Evolutionary conservation across 1,284 basidiomycete genomes (phyloP).

Genomic region (Agaricales sp.): DNA sequence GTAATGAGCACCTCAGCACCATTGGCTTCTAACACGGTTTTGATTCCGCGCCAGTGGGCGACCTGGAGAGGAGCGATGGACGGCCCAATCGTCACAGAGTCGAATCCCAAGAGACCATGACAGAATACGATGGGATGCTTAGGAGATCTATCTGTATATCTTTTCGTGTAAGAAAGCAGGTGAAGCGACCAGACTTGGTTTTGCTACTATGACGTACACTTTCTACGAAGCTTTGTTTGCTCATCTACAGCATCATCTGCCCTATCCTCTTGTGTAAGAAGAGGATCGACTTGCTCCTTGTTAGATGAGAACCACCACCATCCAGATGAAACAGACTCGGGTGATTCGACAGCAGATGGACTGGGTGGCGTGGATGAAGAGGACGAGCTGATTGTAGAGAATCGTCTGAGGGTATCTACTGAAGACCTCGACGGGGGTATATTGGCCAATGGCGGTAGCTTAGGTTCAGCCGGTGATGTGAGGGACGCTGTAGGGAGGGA

Average conservation of each 20-base stretch:
- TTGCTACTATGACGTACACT: slow-evolving; percentile 42
- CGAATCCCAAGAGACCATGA: slow-evolving; percentile 86
- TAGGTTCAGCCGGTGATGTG: slow-evolving; percentile 10
- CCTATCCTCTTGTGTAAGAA: slow-evolving; percentile 50
- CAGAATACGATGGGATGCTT: slow-evolving; percentile 86
- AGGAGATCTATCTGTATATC: slow-evolving; percentile 53
- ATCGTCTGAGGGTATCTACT: not conserved
- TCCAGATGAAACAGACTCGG: slow-evolving; percentile 8
- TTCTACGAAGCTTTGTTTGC: slow-evolving; percentile 45
- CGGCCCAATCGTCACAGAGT: slow-evolving; percentile 64
- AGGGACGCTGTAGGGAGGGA: slow-evolving; percentile 58
- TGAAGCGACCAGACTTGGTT: not conserved
- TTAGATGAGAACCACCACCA: slow-evolving; percentile 47
- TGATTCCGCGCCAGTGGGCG: slow-evolving; percentile 91
- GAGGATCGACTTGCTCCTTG: slow-evolving; percentile 35
- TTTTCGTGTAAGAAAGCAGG: slow-evolving; percentile 4
- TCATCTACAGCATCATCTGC: slow-evolving; percentile 42
- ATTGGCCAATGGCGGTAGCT: slow-evolving; percentile 4
- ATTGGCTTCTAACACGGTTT: slow-evolving; percentile 80
- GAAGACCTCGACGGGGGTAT: slow-evolving; percentile 1
- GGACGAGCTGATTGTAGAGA: not conserved
- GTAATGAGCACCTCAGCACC: slow-evolving; percentile 89
- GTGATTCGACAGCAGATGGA: not conserved
- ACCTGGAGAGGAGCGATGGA: slow-evolving; percentile 76
- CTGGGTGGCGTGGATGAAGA: not conserved